A percentile compares a stretch with the other conserved stretches of the same genome.
Evolutionary conservation across 2,329 filamentous ascomycete genomes (phyloP).

Genomic region (Hypocreales sp.): DNA sequence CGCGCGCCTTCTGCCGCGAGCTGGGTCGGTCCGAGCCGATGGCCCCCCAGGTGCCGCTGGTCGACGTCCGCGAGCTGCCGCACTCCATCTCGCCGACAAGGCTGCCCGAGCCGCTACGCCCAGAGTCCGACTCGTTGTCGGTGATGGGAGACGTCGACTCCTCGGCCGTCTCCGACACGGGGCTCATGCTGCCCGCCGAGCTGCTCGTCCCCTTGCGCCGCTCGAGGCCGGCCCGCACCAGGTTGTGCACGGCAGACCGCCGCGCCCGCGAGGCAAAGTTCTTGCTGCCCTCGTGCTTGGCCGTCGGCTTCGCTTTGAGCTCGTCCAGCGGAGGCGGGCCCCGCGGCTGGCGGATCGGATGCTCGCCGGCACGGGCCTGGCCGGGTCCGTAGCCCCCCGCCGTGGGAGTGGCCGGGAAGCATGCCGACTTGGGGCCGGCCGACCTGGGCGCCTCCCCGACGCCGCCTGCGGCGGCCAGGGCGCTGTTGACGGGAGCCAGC

Average conservation of each 20-base stretch:
- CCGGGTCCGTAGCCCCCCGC: constrained; percentile 85
- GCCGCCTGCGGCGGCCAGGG: constrained; percentile 26
- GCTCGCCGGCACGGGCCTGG: constrained; percentile 83
- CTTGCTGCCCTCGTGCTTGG: constrained; percentile 89
- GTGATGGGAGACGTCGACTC: constrained; percentile 50
- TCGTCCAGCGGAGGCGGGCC: constrained; percentile 88
- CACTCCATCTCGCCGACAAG: constrained; percentile 57
- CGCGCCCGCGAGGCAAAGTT: constrained; percentile 92
- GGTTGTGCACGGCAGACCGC: constrained; percentile 78
- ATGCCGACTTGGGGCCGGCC: constrained; percentile 60
- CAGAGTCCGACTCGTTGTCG: constrained; percentile 61
- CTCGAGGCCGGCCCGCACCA: constrained; percentile 78
- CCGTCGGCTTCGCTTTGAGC: constrained; percentile 74
- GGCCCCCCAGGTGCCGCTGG: constrained; percentile 58
- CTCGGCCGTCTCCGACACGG: constrained; percentile 67
- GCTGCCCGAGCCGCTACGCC: constrained; percentile 62
- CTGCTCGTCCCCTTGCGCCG: constrained; percentile 65
- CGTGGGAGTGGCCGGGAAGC: constrained; percentile 65
- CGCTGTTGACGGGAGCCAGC: constrained; percentile 43
- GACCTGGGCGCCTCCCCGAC: constrained; percentile 34
- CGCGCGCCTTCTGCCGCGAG: constrained; percentile 49
- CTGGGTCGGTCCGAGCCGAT: constrained; percentile 77
- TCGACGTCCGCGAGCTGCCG: constrained; percentile 62
- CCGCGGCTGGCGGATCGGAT: constrained; percentile 83
- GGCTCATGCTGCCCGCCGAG: constrained; percentile 66